Base-by-base conservation (phyloP, 2,329 filamentous ascomycete species). In the Colletotrichum costaricense region DNA sequence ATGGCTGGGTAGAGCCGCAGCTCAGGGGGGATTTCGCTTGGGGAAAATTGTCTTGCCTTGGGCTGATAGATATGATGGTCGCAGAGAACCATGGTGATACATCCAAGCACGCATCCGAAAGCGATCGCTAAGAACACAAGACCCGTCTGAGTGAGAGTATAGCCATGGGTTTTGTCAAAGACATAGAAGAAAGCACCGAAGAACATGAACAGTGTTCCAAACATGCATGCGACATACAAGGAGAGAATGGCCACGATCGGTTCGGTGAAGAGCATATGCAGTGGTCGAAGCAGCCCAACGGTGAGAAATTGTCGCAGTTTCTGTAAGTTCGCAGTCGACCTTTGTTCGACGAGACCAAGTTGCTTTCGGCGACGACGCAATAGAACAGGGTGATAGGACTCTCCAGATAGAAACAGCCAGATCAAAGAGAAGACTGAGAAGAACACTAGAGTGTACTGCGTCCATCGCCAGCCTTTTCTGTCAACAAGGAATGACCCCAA, bases 211-310 rank as follows among this genome's bases (percentile, higher is more conserved):
- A 89, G 80, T 0, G 87, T 86, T 12, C 84, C 87, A 64, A 89
- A 89, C 64, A 86, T 84, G 76, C 84, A 86, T 0, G 87, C 81
- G 0, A 86, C 82, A 75, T 89, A 89, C 0, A 89, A 76, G 38
- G 84, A 86, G 35, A 86, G 79, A 66, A 91, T 89, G 9, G 87
- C 86, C 2, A 92, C 88, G 42, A 93, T 91, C 2, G 91, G 91
- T 76, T 93, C 91, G 1, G 87, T 86, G 56, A 90, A 78, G 6
- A 93, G 83, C 85, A 93, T 91, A 19, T n/a, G 42, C 19, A 46
- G 42, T 3, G 42, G 42, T 46, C 42, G 42, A 46, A 46, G 19
- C 19, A 46, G 14, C 6, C 42, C 16, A n/a, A 46, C 42, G 7
- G 42, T 46, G 42, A 46, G 16, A 16, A 46, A 46, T 46, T 46